Evolutionary conservation across 139 green algal species (phyloP).

Genomic region (Astrephomene gubernaculifera): DNA sequence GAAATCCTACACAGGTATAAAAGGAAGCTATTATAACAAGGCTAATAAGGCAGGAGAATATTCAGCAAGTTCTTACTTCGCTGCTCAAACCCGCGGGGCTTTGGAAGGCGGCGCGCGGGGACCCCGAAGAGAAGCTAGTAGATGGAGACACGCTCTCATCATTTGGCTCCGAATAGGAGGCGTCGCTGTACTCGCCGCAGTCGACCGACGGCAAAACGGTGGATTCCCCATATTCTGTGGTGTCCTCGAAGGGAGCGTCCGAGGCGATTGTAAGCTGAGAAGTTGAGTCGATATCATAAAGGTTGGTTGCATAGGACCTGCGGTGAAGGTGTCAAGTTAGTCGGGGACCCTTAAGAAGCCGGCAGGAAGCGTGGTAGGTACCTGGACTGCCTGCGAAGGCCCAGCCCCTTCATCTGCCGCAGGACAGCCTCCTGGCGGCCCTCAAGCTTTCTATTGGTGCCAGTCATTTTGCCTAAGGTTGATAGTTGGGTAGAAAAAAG

Average conservation of each 20-base stretch:
- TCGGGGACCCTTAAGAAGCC: background rate
- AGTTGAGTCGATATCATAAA: slow-evolving; percentile 4
- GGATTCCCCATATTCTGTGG: slow-evolving; percentile 1
- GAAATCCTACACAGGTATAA: slow-evolving; percentile 6
- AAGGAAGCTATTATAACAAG: background rate
- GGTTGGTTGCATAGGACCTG: slow-evolving; percentile 35
- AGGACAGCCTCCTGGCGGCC: slow-evolving; percentile 5
- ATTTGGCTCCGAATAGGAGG: background rate
- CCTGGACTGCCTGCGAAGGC: slow-evolving; percentile 8
- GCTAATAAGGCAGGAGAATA: too few relatives aligned
- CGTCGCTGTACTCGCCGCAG: slow-evolving; percentile 6
- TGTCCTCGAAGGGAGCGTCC: slow-evolving; percentile 21
- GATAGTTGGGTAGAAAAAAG: background rate
- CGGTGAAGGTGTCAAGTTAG: background rate
- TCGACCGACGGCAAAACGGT: background rate
- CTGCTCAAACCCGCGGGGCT: slow-evolving; percentile 3
- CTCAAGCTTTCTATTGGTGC: background rate
- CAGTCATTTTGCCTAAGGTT: slow-evolving; percentile 10
- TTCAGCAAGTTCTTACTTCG: background rate
- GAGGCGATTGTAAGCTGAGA: slow-evolving; percentile 8
- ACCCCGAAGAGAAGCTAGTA: background rate
- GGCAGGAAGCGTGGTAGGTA: background rate
- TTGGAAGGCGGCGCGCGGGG: background rate
- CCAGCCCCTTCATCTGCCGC: slow-evolving; percentile 20
- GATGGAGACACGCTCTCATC: background rate